These are phyloP conservation scores for Fermentozyma sake DNA, from an alignment of 1,139 yeast species.

Conservation along the genomic window DNA sequence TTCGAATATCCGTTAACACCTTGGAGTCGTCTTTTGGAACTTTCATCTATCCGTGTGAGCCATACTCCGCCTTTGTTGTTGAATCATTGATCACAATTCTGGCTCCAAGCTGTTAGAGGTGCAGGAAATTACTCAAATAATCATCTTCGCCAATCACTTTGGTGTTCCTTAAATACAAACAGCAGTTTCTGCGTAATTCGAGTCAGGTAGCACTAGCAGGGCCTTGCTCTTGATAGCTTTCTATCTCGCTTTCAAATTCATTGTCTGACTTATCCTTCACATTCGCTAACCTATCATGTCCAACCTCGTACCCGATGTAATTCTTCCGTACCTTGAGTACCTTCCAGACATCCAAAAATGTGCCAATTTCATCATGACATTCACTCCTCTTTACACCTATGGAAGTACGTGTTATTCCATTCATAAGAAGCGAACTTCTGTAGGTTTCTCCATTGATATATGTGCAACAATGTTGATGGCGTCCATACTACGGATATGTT, in stretches of 20 bases:
- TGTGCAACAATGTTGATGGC: constrained; percentile 89
- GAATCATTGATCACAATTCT: no score
- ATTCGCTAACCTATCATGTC: no score
- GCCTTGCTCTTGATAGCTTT: background rate
- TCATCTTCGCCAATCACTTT: background rate
- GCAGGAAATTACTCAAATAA: background rate
- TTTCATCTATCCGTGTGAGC: no score
- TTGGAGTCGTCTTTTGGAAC: no score
- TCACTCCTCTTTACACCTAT: constrained; percentile 79
- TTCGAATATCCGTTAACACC: no score
- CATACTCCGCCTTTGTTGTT: no score
- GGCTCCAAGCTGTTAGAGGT: no score
- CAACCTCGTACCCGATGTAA: constrained; percentile 18
- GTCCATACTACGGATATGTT: constrained; percentile 66
- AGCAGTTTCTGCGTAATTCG: background rate
- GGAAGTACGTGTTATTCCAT: constrained; percentile 78
- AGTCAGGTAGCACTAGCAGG: background rate
- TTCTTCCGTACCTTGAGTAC: constrained; percentile 30
- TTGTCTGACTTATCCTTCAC: no score
- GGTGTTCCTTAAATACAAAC: background rate
- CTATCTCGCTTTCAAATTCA: no score
- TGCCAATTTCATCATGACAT: constrained; percentile 49
- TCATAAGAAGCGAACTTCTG: constrained; percentile 55
- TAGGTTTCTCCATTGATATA: constrained; percentile 82
- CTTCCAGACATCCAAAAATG: constrained; percentile 42